Evolutionary conservation across 257 asterid genomes (phyloP), one percentile per base, ranked within the genome.

Genomic region (Ophiorrhiza pumila): DNA sequence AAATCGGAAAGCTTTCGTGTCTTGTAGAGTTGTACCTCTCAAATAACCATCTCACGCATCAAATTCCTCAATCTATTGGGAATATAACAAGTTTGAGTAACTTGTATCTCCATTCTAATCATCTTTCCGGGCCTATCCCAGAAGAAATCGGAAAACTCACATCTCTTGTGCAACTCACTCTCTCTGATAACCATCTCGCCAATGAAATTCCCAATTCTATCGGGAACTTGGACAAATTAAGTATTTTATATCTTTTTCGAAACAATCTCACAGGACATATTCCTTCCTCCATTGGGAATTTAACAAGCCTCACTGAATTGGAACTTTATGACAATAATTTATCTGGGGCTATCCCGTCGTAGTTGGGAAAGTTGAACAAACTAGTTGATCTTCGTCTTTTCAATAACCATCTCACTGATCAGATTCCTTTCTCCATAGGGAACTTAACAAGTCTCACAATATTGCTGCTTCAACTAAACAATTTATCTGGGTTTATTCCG

Each of bases 41-140:
- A 14, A 63, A 55, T 18, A 80, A 80, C 67, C 39, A 18, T 13
- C 50, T 80, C 57, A 46, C 68, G 1, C 76, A 76, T 37, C 67
- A n/a, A 4, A 61, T 80, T 73, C 81, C 84, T 5, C 57, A 20
- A 22, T 50, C 57, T 50, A 50, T 50, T 20, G 57, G 25, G 10
- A 50, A 50, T 0, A 4, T 50, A 0, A n/a, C n/a, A n/a, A n/a
- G n/a, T 2, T 18, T 49, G 55, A 49, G n/a, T n/a, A 15, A 3
- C n/a, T 18, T 49, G 55, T 15, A 18, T 18, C 22, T 49, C n/a
- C 7, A 14, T 7, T 1, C 22, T 2, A 14, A 18, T 49, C 3
- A 13, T 49, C 55, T 49, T 49, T 49, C 55, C 15, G 55, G 55
- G 7, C 55, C 55, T 1, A 49, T 18, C 7, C 55, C 55, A 49